Conservation (phyloP, 306 rosid genomes). For the Quercus alba region DNA sequence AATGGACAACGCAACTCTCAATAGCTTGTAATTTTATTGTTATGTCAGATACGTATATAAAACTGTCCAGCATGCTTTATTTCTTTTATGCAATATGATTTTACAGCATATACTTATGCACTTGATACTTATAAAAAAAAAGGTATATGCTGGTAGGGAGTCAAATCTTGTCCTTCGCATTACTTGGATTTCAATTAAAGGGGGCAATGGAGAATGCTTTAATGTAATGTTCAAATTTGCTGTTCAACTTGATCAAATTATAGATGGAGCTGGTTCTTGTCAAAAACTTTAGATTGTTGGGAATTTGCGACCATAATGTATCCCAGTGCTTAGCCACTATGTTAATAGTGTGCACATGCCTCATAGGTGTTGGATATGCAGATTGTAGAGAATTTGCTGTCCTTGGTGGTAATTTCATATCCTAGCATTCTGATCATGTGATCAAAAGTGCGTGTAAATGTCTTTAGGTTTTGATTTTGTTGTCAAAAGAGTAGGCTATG, state of each 20-base stretch:
- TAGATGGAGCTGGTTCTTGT: neutral
- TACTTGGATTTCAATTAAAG: neutral
- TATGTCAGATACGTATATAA: neutral
- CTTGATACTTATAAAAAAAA: neutral
- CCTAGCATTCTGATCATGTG: neutral
- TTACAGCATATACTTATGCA: neutral
- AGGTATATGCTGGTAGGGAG: too few relatives aligned
- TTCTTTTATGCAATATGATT: neutral
- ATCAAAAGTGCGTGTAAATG: neutral
- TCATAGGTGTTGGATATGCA: neutral
- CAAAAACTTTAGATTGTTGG: neutral
- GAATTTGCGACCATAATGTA: neutral
- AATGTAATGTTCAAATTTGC: neutral
- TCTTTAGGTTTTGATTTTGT: neutral
- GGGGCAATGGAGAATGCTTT: neutral
- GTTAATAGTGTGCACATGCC: neutral
- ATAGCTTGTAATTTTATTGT: neutral
- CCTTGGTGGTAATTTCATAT: neutral
- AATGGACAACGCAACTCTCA: neutral
- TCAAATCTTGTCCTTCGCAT: too few relatives aligned
- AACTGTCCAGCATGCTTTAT: neutral
- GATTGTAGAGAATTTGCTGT: neutral
- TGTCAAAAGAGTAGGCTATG: neutral
- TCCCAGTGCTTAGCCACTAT: neutral
- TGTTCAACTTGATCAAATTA: neutral